Evolutionary conservation across 306 rosid species (phyloP), one percentile per base, ranked within the genome.

Genomic region (Senna siamea): DNA sequence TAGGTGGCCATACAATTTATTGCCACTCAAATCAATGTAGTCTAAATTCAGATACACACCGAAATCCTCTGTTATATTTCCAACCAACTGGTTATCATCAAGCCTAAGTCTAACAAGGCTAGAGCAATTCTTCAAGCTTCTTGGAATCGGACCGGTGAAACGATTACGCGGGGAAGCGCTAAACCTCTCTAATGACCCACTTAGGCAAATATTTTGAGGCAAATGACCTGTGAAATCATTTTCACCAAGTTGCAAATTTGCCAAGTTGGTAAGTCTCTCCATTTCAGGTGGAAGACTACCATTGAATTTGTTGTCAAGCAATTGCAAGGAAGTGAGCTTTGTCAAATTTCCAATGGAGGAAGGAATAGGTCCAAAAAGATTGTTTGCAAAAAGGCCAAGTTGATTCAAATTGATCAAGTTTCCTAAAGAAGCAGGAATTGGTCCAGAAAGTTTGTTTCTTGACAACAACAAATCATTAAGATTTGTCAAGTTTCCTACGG

Each of bases 41-140:
- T 0, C 0, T 63, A 84, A 19, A 14, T 79, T 5, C 30, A 83
- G 87, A 64, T 84, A 84, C 9, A 66, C 37, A 10, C 85, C 86
- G 22, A 84, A 76, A 48, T 61, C 85, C n/a, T 74, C 17, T 9
- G 79, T 59, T 48, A 84, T 79, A 44, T 84, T 77, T 71, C 85
- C 88, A n/a, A 2, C 13, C 12, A 82, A 12, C 14, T 10, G 75
- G 51, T 84, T 87, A 19, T 23, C 20, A 7, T 46, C 78, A 41
- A 84, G 57, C 47, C 76, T 74, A 30, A 84, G 62, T 73, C 88
- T 82, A 5, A 6, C 0, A 50, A 81, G 76, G 54, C 35, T 44
- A 44, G 22, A 51, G 7, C 52, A 47, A 47, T 47, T 15, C 3
- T 47, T 47, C 14, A 47, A 47, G 52, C 11, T 47, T 13, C 6